Evolutionary conservation across 768 basidiomycete species (phyloP), one percentile per base, ranked within the genome.

Genomic region (Hygrocybe coccinea): DNA sequence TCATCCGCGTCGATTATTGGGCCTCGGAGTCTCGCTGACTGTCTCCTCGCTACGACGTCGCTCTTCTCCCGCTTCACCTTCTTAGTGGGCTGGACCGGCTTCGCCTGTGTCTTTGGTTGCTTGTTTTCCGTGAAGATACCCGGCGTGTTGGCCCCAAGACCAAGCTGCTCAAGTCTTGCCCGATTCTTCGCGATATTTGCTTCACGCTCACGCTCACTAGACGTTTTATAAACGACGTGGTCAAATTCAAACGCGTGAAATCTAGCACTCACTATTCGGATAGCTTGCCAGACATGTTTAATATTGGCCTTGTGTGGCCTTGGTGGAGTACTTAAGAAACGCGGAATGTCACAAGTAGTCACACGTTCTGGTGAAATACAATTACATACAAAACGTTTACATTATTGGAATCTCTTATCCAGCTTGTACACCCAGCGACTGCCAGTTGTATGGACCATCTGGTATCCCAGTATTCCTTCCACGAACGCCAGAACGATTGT

Each of bases 111-210:
- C 35, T 57, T 52, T 39, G 50, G 2, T 9, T 7, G 39, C 3
- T 39, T 19, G 6, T 29, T 49, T 41, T 50, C 49, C 15, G 58
- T 70, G 9, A 76, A 66, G 9, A 82, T 63, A 17, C 77, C 76
- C 7, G 88, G 67, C 5, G 74, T 69, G 36, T 77, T 76, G 1
- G 81, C 82, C 60, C 80, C 79, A 29, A 29, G 74, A 15, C 87
- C 82, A 15, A 92, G 79, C 63, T 89, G 71, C 59, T 87, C 83
- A 36, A 93, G 75, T 8, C 91, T 74, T 2, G 82, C 85, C 41
- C 81, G 84, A 65, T 93, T 93, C 50, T 87, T 80, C 11, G 87
- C 89, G 44, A 92, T 90, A 62, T 90, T 92, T 8, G 83, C 85
- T 65, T 88, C 84, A 17, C 90, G 84, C 60, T 90, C 86, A 19